Evolutionary conservation across 306 rosid genomes (phyloP).

Genomic region (Abrus precatorius): DNA sequence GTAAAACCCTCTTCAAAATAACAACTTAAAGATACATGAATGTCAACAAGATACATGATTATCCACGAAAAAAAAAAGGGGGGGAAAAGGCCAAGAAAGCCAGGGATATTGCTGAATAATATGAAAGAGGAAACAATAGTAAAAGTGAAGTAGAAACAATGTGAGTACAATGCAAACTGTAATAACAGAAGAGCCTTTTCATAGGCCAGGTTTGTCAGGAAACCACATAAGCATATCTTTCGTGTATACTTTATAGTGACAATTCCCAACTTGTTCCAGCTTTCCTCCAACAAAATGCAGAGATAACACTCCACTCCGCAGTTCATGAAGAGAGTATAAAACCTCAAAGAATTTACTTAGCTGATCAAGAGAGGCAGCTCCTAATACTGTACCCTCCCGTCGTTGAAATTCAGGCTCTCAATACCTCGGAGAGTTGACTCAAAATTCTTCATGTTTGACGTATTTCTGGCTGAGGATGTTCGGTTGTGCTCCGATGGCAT

Average conservation of each 20-base stretch:
- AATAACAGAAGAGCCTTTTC: slow-evolving; percentile 57
- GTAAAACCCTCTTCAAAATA: neutral
- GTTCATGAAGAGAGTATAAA: slow-evolving; percentile 47
- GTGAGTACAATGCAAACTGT: slow-evolving; percentile 48
- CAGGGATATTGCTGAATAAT: slow-evolving; percentile 31
- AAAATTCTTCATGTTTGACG: slow-evolving; percentile 67
- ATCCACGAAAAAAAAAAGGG: slow-evolving; percentile 16
- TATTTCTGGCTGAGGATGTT: slow-evolving; percentile 66
- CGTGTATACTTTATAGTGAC: slow-evolving; percentile 52
- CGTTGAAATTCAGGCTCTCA: slow-evolving; percentile 82
- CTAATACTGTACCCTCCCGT: slow-evolving; percentile 88
- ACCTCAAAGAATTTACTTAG: slow-evolving; percentile 52
- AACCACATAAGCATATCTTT: slow-evolving; percentile 52
- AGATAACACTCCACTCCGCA: slow-evolving; percentile 57
- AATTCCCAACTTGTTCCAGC: slow-evolving; percentile 60
- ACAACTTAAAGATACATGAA: neutral
- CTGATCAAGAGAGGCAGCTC: slow-evolving; percentile 49
- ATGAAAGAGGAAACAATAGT: slow-evolving; percentile 33
- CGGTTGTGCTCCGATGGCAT: slow-evolving; percentile 72
- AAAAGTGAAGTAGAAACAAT: slow-evolving; percentile 51
- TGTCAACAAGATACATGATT: slow-evolving; percentile 38
- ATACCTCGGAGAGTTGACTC: slow-evolving; percentile 87
- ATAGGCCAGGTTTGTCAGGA: slow-evolving; percentile 51
- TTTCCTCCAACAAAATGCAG: slow-evolving; percentile 62
- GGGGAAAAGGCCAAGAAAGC: neutral